Evolutionary conservation across 768 basidiomycete genomes (phyloP), one percentile per base, ranked within the genome.

Genomic region (Glaciozyma martinii): DNA sequence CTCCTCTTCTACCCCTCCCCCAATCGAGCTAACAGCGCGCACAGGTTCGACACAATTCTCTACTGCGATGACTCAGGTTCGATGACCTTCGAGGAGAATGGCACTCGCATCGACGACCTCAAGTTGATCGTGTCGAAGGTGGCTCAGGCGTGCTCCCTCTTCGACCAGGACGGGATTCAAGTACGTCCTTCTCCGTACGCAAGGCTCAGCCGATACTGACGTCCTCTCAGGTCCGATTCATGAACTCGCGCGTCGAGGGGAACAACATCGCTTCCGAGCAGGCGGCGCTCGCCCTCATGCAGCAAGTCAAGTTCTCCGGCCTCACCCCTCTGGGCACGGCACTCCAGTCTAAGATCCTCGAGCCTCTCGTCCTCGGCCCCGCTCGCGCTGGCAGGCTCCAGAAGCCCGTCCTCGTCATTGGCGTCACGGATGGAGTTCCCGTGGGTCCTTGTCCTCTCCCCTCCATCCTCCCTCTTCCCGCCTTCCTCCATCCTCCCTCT

Each of bases 61-160:
- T 29, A 13, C 21, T 27, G 5, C 12, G 5, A 9, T 5, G 42
- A 42, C 42, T 12, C 8, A 5, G 62, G 63, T 21, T 74, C 69
- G 32, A 77, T 76, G 75, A 71, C 74, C 0, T 77, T 77, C 58
- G 79, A 77, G 66, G 76, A 79, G 70, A 64, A 72, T 23, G 79
- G 79, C 32, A 76, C 77, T 59, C 71, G 79, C 47, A 79, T 80
- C 62, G 78, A 79, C 57, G 79, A 80, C 63, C 67, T 79, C 44
- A 78, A 78, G 72, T 66, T 79, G 19, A 62, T 74, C 57, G 23
- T 56, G 47, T 0, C 59, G 65, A n/a, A n/a, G 1, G 68, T 64
- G 12, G 68, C 68, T 1, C 42, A 42, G 25, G 68, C 68, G 19
- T 60, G 62, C 7, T 52, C 56, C 1, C 19, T 70, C 3, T 70